Evolutionary conservation across 1,139 yeast species (phyloP).

Genomic region (Protomyces lactucae-debilis): DNA sequence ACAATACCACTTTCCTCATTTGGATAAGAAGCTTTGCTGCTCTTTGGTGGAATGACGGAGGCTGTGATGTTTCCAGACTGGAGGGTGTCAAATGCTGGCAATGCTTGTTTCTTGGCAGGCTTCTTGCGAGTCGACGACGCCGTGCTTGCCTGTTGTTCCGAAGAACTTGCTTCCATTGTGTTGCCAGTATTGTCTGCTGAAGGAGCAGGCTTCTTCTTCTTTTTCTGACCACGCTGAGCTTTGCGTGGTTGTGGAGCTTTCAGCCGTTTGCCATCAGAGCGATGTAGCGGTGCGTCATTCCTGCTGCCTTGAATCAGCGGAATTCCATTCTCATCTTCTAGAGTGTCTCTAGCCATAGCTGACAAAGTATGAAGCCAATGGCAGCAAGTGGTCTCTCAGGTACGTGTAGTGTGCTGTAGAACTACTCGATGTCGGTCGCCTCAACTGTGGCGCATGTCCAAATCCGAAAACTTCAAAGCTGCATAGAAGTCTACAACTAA

Average conservation of each 20-base stretch:
- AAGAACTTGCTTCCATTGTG: background rate
- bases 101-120: background rate
- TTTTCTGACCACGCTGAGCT: conserved; percentile 20
- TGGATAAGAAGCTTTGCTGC: background rate
- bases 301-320: background rate
- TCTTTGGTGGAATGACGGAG: background rate
- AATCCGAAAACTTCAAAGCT: too few species aligned
- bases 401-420: too few species aligned
- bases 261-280: conserved; percentile 9
- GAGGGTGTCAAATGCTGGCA: background rate
- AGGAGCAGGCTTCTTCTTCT: background rate
- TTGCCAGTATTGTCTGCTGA: background rate
- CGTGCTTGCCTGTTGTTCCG: background rate
- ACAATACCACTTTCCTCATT: background rate
- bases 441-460: too few species aligned
- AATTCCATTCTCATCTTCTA: background rate
- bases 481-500: too few species aligned
- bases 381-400: too few species aligned
- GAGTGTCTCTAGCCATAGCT: background rate
- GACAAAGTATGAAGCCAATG: too few species aligned
- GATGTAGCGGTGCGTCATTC: background rate
- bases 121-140: background rate
- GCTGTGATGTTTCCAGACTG: background rate
- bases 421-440: too few species aligned
- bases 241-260: conserved; percentile 5